Evolutionary conservation across 179 eudicot genomes (phyloP).

Genomic region (Silene vulgaris): DNA sequence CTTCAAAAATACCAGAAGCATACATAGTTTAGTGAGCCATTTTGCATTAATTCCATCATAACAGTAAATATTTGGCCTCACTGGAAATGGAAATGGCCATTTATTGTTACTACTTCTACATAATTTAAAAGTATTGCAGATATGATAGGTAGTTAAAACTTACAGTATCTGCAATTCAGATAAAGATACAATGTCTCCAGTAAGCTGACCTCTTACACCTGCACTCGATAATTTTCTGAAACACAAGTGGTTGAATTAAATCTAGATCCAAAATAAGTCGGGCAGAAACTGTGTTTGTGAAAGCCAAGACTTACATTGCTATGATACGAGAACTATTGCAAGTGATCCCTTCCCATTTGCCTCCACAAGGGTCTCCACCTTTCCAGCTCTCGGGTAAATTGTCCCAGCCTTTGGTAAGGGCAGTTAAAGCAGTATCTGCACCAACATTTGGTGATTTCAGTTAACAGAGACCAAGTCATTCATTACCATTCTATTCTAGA

Average conservation of each 20-base stretch:
- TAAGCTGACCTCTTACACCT: conserved; percentile 31
- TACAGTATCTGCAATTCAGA: conserved; percentile 38
- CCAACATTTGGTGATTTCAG: conserved; percentile 14
- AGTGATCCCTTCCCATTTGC: conserved; percentile 36
- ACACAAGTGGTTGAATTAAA: conserved; percentile 6
- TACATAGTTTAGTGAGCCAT: too few species aligned
- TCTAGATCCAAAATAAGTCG: not conserved
- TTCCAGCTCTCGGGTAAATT: conserved; percentile 34
- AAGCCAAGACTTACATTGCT: conserved; percentile 25
- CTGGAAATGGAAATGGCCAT: not conserved
- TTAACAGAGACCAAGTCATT: not conserved
- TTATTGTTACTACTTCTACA: not conserved
- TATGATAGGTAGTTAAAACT: conserved; percentile 17
- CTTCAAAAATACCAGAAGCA: too few species aligned
- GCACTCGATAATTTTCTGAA: conserved; percentile 36
- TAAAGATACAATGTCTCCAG: conserved; percentile 31
- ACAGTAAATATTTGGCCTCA: not conserved
- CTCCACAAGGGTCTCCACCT: conserved; percentile 39
- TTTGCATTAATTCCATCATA: not conserved
- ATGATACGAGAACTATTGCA: conserved; percentile 29
- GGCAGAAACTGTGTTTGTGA: not conserved
- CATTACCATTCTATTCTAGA: not conserved
- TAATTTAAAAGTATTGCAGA: not conserved
- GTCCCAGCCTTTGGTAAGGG: conserved; percentile 27
- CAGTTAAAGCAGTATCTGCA: conserved; percentile 29